A percentile compares a stretch with the other conserved stretches of the same genome.
These are phyloP conservation scores for Nicotiana noctiflora DNA, from an alignment of 257 asterid genomes.

Conservation along the genomic window DNA sequence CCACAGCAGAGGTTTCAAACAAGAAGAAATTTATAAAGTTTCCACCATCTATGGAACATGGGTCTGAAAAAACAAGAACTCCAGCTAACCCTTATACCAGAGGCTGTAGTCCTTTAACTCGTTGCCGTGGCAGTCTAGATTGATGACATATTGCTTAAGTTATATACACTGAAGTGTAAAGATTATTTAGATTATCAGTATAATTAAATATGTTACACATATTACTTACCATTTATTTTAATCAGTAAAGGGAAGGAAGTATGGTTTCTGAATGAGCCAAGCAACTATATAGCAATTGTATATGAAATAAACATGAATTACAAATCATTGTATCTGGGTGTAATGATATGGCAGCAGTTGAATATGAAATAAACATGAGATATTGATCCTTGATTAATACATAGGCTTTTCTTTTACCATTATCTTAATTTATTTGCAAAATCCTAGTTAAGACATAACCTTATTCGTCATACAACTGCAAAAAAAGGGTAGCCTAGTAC, in stretches of 20 bases:
- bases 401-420: too few species aligned
- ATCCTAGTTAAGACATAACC: too few species aligned
- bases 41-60: background rate
- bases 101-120: background rate
- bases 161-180: background rate
- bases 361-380: too few species aligned
- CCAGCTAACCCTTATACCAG: background rate
- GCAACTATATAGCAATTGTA: background rate
- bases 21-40: background rate
- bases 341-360: too few species aligned
- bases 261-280: too few species aligned
- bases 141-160: background rate
- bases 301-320: background rate
- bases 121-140: background rate
- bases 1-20: background rate
- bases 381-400: too few species aligned
- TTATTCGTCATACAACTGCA: too few species aligned
- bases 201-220: too few species aligned
- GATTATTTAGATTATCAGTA: background rate
- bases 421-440: too few species aligned
- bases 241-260: too few species aligned
- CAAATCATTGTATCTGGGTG: background rate
- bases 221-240: background rate
- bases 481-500: too few species aligned
- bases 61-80: background rate